Base-by-base conservation (phyloP, 306 rosid species). In the Citrullus amarus region DNA sequence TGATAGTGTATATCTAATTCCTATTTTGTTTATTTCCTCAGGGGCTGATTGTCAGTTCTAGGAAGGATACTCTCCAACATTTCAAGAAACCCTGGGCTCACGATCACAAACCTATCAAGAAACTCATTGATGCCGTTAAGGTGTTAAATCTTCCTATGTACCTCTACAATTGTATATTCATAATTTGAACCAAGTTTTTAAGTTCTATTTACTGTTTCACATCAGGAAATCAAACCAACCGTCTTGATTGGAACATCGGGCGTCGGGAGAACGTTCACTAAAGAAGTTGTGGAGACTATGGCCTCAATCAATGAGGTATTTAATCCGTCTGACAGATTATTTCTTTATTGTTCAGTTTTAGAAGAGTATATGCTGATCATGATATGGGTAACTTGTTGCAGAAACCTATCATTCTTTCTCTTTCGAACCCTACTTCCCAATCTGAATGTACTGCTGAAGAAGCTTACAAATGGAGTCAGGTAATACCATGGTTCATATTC, bases 401-500 rank as follows among this genome's bases (percentile, higher is more conserved):
- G 92, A 85, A 66, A 86, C 92, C 92, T 48, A 85, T 88, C 81
- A 84, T 88, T 75, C 80, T 88, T 15, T 65, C 92, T 43, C 92
- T 88, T 82, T 88, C 92, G 57, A 88, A 88, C 79, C 92, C 92
- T 75, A 88, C 92, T 73, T 86, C 92, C 56, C 92, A 88, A 80
- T 86, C 92, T 66, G 92, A 88, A 79, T 88, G 92, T 46, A 88
- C 92, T 36, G 92, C 92, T 6, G 90, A 86, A 82, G 88, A 88
- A 83, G 92, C 92, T 25, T 88, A 88, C 55, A 83, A 70, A 68
- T 88, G 92, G 92, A 83, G 86, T 59, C 69, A 86, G 90, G 92
- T 88, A 86, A 73, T 41, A 48, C 9, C 58, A 20, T 44, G 13
- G 11, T 59, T 22, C 22, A 22, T 22, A 57, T 16, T 4, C 18